These are phyloP conservation scores for Suillus americanus DNA, from an alignment of 768 basidiomycete species.

Conservation along the genomic window DNA sequence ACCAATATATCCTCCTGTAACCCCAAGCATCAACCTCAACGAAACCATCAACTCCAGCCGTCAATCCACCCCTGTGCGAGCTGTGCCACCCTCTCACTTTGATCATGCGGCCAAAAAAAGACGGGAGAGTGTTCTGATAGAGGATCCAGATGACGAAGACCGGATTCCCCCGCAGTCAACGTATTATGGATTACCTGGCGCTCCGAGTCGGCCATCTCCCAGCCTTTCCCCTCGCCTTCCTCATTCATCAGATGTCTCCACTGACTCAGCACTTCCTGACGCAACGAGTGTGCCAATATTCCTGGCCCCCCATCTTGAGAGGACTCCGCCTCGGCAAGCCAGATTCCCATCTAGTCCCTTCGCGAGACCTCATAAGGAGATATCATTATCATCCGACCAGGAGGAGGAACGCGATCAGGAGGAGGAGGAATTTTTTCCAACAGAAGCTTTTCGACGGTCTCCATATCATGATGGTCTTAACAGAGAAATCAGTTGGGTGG, in stretches of 20 bases:
- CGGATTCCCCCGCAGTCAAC: slow-evolving; percentile 34
- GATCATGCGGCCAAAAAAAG: slow-evolving; percentile 43
- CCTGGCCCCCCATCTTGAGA: slow-evolving; percentile 36
- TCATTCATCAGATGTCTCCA: slow-evolving; percentile 52
- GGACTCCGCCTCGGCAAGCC: slow-evolving; percentile 55
- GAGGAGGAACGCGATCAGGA: slow-evolving; percentile 58
- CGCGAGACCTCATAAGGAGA: slow-evolving; percentile 67
- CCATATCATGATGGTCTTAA: slow-evolving; percentile 49
- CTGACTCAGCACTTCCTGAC: slow-evolving; percentile 42
- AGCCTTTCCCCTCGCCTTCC: slow-evolving; percentile 37
- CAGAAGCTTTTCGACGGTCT: slow-evolving; percentile 52
- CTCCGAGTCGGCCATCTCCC: slow-evolving; percentile 40
- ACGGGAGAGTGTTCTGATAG: slow-evolving; percentile 60
- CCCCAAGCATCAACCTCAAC: slow-evolving; percentile 28
- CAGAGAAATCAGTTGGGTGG: slow-evolving; percentile 76
- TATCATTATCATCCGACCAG: slow-evolving; percentile 43
- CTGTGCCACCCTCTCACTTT: slow-evolving; percentile 36
- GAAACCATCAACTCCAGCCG: slow-evolving; percentile 30
- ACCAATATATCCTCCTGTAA: slow-evolving; percentile 26
- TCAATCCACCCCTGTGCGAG: slow-evolving; percentile 33
- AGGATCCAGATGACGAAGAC: slow-evolving; percentile 66
- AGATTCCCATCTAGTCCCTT: slow-evolving; percentile 70
- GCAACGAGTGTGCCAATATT: slow-evolving; percentile 52
- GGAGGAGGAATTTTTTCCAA: slow-evolving; percentile 65
- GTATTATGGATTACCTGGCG: slow-evolving; percentile 41